Conservation (phyloP, 352 stramenopile genomes). For the Globisporangium echinulatum region DNA sequence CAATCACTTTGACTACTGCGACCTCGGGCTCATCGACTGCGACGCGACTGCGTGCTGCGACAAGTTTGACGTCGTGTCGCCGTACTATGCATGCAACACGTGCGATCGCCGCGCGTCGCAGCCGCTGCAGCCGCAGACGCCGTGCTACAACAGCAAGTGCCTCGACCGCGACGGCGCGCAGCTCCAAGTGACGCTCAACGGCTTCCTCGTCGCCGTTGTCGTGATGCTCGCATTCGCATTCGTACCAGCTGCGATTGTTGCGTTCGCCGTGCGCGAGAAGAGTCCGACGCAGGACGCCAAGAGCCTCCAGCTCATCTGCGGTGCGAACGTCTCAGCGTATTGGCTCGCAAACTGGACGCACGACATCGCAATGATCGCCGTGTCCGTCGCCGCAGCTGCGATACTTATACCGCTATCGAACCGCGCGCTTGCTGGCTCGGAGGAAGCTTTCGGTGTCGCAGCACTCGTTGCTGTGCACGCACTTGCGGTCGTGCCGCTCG, state of each 20-base stretch:
- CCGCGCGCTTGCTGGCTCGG: conserved; percentile 6
- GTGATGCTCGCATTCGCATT: conserved; percentile 43
- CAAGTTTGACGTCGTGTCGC: conserved; percentile 20
- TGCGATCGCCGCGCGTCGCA: conserved; percentile 9
- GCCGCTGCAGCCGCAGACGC: conserved; percentile 7
- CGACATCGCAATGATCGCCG: conserved; percentile 22
- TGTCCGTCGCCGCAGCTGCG: conserved; percentile 22
- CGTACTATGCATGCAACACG: conserved; percentile 33
- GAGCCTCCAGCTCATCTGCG: conserved; percentile 40
- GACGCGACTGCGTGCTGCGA: conserved; percentile 31
- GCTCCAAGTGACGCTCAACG: conserved; percentile 38
- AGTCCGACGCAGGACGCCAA: conserved; percentile 43
- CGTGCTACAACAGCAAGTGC: conserved; percentile 24
- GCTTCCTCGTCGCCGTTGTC: conserved; percentile 30
- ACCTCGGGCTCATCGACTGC: conserved; percentile 32
- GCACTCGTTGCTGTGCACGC: conserved; percentile 17
- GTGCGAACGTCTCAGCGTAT: conserved; percentile 28
- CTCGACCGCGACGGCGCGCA: conserved; percentile 24
- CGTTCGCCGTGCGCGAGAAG: conserved; percentile 44
- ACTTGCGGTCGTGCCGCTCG: conserved; percentile 21
- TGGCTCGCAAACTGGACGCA: conserved; percentile 38
- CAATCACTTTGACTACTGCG: conserved; percentile 31
- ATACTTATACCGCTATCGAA: conserved; percentile 25
- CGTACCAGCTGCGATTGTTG: conserved; percentile 32
- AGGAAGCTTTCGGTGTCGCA: conserved; percentile 14